Percentiles rank a stretch among this genome's conserved stretches.
Evolutionary conservation across 2,329 filamentous ascomycete genomes (phyloP).

Genomic region (Tolypocladium nubicola): DNA sequence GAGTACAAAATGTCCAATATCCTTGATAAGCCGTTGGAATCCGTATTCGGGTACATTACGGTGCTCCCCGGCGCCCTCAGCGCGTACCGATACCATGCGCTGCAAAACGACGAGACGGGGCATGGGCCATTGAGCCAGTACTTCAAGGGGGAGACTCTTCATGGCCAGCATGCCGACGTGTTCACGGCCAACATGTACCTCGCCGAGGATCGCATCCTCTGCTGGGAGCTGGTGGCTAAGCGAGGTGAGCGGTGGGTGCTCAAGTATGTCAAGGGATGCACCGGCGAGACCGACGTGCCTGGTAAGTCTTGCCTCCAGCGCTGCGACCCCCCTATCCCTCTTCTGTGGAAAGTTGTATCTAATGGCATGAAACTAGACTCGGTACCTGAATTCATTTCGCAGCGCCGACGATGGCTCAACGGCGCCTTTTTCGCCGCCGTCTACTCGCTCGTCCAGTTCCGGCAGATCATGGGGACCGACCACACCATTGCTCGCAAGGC

Average conservation of each 20-base stretch:
- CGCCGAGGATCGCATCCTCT: constrained; percentile 80
- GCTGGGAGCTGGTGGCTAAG: constrained; percentile 94
- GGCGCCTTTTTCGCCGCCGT: constrained; percentile 98
- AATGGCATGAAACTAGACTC: constrained; percentile 48
- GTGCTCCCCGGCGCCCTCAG: constrained; percentile 90
- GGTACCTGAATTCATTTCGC: constrained; percentile 94
- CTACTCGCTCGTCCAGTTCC: constrained; percentile 91
- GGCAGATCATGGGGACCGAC: constrained; percentile 86
- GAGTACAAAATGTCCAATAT: constrained; percentile 99
- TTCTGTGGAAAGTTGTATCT: background rate
- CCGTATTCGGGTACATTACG: constrained; percentile 96
- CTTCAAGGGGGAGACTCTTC: constrained; percentile 96
- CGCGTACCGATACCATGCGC: constrained; percentile 88
- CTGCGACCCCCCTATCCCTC: background rate
- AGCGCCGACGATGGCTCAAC: constrained; percentile 93
- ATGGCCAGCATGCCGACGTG: constrained; percentile 91
- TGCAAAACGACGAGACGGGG: constrained; percentile 94
- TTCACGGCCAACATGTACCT: constrained; percentile 97
- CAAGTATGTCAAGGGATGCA: constrained; percentile 95
- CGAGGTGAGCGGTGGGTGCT: constrained; percentile 90
- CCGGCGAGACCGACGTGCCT: constrained; percentile 94
- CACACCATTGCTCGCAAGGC: constrained; percentile 84
- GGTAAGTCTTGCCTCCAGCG: constrained; percentile 42
- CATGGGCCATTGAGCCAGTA: constrained; percentile 95
- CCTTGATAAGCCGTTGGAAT: constrained; percentile 92